Conservation (phyloP, 169 alveolate species). For the Cardiosporidium cionae region DNA sequence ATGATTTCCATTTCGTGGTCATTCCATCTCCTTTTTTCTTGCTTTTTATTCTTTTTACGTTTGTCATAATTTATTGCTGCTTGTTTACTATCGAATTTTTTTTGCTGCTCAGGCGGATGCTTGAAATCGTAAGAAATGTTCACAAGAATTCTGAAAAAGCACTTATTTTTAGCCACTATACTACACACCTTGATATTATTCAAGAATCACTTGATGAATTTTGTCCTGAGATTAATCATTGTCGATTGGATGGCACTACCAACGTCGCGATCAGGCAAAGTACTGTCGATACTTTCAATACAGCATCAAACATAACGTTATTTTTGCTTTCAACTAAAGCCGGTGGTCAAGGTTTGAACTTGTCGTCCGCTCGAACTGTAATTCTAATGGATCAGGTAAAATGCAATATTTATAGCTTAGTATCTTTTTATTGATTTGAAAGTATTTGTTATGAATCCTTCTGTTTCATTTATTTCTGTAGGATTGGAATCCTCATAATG, state of each 20-base stretch:
- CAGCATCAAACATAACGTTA: conserved; percentile 71
- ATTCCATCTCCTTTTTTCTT: background rate
- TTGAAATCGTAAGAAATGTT: conserved; percentile 44
- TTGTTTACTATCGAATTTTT: background rate
- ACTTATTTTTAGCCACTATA: conserved; percentile 82
- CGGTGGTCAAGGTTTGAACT: conserved; percentile 97
- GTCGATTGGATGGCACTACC: conserved; percentile 91
- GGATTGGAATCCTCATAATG: conserved; percentile 89
- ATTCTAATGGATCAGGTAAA: conserved; percentile 81
- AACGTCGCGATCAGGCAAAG: conserved; percentile 83
- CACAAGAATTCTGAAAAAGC: conserved; percentile 60
- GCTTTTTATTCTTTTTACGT: background rate
- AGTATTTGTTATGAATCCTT: background rate
- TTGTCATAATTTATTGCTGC: background rate
- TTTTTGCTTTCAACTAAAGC: conserved; percentile 94
- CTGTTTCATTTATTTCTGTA: conserved; percentile 16
- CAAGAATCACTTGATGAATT: conserved; percentile 61
- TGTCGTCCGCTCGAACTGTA: conserved; percentile 95
- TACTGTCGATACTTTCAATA: conserved; percentile 61
- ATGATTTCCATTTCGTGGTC: background rate
- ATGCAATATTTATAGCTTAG: background rate
- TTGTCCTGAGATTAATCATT: conserved; percentile 23
- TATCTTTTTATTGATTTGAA: background rate
- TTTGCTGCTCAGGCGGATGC: conserved; percentile 23
- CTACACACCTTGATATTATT: conserved; percentile 77